Percentiles rank a stretch among this genome's conserved stretches.
These are phyloP conservation scores for Diplotaxis tenuifolia DNA, from an alignment of 345 rosid genomes.

Conservation along the genomic window DNA sequence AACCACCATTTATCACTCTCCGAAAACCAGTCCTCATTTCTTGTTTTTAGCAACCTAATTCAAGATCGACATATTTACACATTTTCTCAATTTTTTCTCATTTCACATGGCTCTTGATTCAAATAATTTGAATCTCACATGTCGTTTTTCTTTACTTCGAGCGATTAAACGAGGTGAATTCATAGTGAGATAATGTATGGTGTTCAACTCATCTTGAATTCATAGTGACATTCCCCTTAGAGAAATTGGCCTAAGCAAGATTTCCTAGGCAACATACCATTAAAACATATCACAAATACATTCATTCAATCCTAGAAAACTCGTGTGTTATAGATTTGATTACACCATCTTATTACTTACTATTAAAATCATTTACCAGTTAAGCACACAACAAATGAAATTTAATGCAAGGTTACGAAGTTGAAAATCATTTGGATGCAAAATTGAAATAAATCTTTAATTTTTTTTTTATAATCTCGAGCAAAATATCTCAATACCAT, in stretches of 20 bases:
- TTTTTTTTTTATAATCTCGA: not conserved
- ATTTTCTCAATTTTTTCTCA: no score
- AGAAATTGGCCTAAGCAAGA: not conserved
- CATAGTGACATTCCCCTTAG: not conserved
- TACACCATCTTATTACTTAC: no score
- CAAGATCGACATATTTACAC: no score
- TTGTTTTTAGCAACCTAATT: no score
- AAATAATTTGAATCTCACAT: not conserved
- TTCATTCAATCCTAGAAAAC: not conserved
- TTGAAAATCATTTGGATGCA: constrained; percentile 1
- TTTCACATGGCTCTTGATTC: not conserved
- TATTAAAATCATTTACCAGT: no score
- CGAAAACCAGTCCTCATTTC: no score
- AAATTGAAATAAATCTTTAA: not conserved
- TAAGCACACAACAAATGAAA: not conserved
- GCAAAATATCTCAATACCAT: constrained; percentile 21
- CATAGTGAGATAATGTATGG: not conserved
- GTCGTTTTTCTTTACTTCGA: not conserved
- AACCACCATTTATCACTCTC: no score
- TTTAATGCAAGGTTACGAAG: not conserved
- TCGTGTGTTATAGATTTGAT: not conserved
- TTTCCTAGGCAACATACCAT: not conserved
- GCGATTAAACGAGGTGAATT: not conserved
- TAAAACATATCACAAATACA: not conserved
- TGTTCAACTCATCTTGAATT: not conserved